phyloP scores from a whole-genome alignment of 1,284 basidiomycete species.

The Trichosporon sp. region DNA sequence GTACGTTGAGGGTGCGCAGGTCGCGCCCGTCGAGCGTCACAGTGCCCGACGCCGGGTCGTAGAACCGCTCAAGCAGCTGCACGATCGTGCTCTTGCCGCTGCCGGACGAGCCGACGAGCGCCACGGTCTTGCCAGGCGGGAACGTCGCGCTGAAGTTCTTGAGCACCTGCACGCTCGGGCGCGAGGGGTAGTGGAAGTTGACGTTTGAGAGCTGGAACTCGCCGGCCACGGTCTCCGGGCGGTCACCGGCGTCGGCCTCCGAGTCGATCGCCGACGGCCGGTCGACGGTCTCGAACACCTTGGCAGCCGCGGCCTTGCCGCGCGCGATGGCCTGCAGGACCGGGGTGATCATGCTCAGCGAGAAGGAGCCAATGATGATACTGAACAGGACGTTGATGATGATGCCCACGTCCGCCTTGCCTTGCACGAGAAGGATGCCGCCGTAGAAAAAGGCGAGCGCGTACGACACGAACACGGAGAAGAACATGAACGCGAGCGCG shows the following conservation, averaged over 20 bases:
- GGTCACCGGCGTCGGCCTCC: constrained; percentile 62
- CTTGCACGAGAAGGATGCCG: constrained; percentile 47
- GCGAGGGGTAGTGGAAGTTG: constrained; percentile 85
- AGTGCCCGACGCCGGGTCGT: constrained; percentile 69
- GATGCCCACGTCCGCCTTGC: constrained; percentile 59
- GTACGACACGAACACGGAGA: constrained; percentile 64
- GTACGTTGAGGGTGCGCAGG: constrained; percentile 72
- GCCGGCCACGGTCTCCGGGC: constrained; percentile 67
- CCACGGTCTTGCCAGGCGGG: constrained; percentile 62
- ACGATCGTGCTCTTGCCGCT: constrained; percentile 76
- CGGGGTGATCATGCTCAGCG: constrained; percentile 61
- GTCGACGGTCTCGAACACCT: constrained; percentile 87
- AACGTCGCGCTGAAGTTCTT: constrained; percentile 57
- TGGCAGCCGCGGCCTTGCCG: constrained; percentile 84
- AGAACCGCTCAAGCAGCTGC: constrained; percentile 77
- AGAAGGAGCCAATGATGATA: constrained; percentile 83
- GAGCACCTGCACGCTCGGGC: constrained; percentile 78
- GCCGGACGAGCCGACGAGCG: constrained; percentile 84
- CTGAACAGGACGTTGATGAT: constrained; percentile 75
- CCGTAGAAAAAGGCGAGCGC: constrained; percentile 49
- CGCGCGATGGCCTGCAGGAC: constrained; percentile 80
- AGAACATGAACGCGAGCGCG: constrained; percentile 65
- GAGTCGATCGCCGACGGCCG: constrained; percentile 77
- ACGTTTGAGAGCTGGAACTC: constrained; percentile 60
- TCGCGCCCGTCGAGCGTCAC: constrained; percentile 76